phyloP scores from a whole-genome alignment of 2,329 filamentous ascomycete genomes.

The Nothophoma quercina region DNA sequence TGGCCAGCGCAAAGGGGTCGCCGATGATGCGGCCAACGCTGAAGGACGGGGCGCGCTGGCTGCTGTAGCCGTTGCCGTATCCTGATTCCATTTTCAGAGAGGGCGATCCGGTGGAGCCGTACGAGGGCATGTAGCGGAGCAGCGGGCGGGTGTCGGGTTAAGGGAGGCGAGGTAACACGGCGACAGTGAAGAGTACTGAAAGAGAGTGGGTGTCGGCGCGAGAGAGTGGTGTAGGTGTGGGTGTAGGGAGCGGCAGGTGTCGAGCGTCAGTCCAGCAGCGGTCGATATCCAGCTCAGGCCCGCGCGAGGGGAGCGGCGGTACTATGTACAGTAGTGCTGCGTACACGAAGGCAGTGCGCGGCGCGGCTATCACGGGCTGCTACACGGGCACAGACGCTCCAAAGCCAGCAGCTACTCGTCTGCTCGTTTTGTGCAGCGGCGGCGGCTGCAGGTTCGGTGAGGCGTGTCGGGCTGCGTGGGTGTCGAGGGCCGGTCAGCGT shows the following conservation, averaged over 20 bases:
- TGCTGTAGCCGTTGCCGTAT: slow-evolving; percentile 53
- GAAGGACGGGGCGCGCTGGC: slow-evolving; percentile 59
- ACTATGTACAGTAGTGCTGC: slow-evolving; percentile 16
- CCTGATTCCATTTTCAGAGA: slow-evolving; percentile 83
- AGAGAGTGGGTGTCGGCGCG: no score
- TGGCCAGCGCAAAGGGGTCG: slow-evolving; percentile 94
- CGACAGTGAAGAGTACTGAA: no score
- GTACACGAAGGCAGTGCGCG: not conserved
- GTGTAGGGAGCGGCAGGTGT: slow-evolving; percentile 6
- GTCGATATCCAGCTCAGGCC: slow-evolving; percentile 13
- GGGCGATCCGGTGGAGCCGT: slow-evolving; percentile 76
- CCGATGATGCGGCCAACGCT: slow-evolving; percentile 89
- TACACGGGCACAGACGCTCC: not conserved
- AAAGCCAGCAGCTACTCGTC: not conserved
- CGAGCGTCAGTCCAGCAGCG: slow-evolving; percentile 17
- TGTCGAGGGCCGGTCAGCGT: slow-evolving; percentile 26
- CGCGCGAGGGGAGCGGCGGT: slow-evolving; percentile 6
- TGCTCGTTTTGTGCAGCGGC: not conserved
- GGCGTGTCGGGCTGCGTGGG: slow-evolving; percentile 20
- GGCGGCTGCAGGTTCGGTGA: slow-evolving; percentile 29
- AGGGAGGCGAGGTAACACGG: slow-evolving; percentile 22
- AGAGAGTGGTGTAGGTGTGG: slow-evolving; percentile 20
- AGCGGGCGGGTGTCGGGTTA: slow-evolving; percentile 55
- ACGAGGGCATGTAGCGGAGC: slow-evolving; percentile 70
- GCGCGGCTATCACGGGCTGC: slow-evolving; percentile 1